Base-by-base conservation (phyloP, 305 asterid species). In the Solanum aculeatissimum region DNA sequence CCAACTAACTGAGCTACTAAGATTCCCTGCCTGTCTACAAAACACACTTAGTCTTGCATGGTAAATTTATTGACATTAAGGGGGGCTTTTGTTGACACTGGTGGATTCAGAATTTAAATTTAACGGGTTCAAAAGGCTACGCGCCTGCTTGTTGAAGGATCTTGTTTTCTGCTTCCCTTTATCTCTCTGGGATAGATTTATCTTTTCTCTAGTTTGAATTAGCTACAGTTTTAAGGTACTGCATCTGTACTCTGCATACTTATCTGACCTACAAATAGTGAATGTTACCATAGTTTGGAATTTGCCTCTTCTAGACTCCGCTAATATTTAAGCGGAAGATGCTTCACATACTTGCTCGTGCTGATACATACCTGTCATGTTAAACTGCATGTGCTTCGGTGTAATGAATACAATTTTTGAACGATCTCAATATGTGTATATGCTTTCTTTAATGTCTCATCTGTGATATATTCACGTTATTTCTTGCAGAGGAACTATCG, bases 401-500 rank as follows among this genome's bases (percentile, higher is more conserved):
- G 55, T 71, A 11, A 12, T 42, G 57, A 21, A 71, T 43, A 71
- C 21, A 9, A 4, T 9, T 49, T 51, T 51, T 9, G 62, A 77
- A 16, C 62, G 4, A 75, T 49, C 81, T 74, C 81, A 49, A 58
- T 47, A 21, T 77, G 18, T 9, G 19, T 77, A 18, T 16, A 51
- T 77, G 82, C 27, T 75, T 42, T 71, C n/a, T 43, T 71, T n/a
- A 71, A 6, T 42, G 6, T 43, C 80, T 72, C 80, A 43, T 45
- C 14, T 12, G 40, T 43, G 38, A 70, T 84, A 8, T 65, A 62
- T 85, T 57, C 35, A 3, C 62, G 63, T 84, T 85, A 81, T 69
- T 53, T 78, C 63, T 40, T 86, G 89, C 91, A 89, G 93, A 90
- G 91, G 70, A 90, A 90, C 86, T 90, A 89, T 45, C 87, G 90